Evolutionary conservation across 192 early-diverging fungal genomes (phyloP).

Genomic region (Lobosporangium transversale): DNA sequence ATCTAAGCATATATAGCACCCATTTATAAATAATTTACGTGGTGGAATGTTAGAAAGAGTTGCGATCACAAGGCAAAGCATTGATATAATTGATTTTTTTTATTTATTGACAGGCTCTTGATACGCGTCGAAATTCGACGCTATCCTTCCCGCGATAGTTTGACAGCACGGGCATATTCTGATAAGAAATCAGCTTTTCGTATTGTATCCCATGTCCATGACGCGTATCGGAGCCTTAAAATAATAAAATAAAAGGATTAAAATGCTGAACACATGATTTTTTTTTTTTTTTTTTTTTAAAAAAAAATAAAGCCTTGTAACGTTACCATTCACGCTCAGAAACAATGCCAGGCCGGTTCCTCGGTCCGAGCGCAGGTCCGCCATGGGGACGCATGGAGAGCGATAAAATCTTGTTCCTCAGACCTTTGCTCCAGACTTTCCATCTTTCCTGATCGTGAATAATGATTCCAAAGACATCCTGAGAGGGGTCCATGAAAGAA

Average conservation of each 20-base stretch:
- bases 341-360: slow-evolving; percentile 29
- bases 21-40: too few relatives aligned
- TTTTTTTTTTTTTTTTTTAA: background rate
- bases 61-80: too few relatives aligned
- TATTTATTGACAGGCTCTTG: too few relatives aligned
- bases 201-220: slow-evolving; percentile 30
- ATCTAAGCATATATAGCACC: too few relatives aligned
- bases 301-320: too few relatives aligned
- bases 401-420: slow-evolving; percentile 43
- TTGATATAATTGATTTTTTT: too few relatives aligned
- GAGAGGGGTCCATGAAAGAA: slow-evolving; percentile 1
- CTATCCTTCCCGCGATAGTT: slow-evolving; percentile 31
- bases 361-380: slow-evolving; percentile 37
- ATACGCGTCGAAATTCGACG: too few relatives aligned
- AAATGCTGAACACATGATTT: background rate
- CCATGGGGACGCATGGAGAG: slow-evolving; percentile 44
- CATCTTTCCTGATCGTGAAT: slow-evolving; percentile 36
- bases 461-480: slow-evolving; percentile 12
- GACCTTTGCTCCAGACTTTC: slow-evolving; percentile 22
- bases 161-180: slow-evolving; percentile 29
- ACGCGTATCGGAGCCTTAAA: slow-evolving; percentile 33
- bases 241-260: background rate
- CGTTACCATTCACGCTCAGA: slow-evolving; percentile 43
- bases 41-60: too few relatives aligned
- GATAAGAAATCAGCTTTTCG: slow-evolving; percentile 35